These are phyloP conservation scores for Euphorbia pulcherrima DNA, from an alignment of 345 rosid genomes.

Conservation along the genomic window DNA sequence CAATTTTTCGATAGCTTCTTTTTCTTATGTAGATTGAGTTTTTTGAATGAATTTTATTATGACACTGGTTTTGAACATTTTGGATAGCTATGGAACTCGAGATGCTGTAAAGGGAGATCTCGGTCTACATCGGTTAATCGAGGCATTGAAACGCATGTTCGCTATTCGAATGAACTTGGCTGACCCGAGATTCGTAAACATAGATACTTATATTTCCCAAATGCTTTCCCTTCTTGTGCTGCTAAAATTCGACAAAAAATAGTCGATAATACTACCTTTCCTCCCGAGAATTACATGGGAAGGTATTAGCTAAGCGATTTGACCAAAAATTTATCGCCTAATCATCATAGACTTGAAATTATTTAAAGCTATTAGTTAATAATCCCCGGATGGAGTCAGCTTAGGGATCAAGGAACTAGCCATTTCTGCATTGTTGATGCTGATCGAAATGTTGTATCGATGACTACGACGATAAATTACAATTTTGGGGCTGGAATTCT, in stretches of 20 bases:
- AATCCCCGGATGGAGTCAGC: no score
- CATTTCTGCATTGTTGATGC: no score
- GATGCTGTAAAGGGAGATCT: slow-evolving; percentile 50
- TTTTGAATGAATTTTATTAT: slow-evolving; percentile 8
- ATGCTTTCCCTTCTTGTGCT: slow-evolving; percentile 65
- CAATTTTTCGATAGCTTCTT: no score
- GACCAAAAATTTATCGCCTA: neutral
- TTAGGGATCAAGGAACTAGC: no score
- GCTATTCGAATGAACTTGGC: no score
- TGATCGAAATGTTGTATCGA: no score
- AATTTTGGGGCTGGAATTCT: no score
- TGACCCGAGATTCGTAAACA: no score
- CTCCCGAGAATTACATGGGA: slow-evolving; percentile 66
- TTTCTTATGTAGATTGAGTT: no score
- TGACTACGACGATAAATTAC: no score
- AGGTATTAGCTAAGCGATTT: slow-evolving; percentile 21
- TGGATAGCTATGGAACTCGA: slow-evolving; percentile 51
- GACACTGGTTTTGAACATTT: slow-evolving; percentile 64
- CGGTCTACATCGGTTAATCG: slow-evolving; percentile 67
- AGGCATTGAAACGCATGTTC: slow-evolving; percentile 83
- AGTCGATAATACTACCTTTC: slow-evolving; percentile 76
- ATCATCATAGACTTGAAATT: no score
- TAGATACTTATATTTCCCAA: slow-evolving; percentile 29
- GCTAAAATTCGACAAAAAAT: slow-evolving; percentile 50
- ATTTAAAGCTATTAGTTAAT: no score